Base-by-base conservation (phyloP, 106 monocot genomes). In the Acorus calamus region DNA sequence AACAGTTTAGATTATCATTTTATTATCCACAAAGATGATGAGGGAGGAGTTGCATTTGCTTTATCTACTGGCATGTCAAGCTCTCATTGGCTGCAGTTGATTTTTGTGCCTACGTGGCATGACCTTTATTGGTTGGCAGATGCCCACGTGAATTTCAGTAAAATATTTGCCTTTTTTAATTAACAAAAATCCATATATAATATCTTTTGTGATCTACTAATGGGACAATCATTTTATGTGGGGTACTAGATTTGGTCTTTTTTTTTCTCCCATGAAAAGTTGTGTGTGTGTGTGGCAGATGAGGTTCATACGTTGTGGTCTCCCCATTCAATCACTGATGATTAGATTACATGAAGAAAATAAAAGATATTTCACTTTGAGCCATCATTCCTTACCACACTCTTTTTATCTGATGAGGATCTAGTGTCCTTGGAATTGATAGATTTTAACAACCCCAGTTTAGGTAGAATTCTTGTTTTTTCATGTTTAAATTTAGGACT, bases 221-320 rank as follows among this genome's bases (percentile, higher is more conserved):
- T 69, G 11, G 9, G 59, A 47, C 43, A 28, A 56, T 4, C 6
- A 28, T 28, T 28, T 28, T 28, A 28, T 28, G 28, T 28, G 28
- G 28, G 28, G 28, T 28, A 28, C 3, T 52, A 49, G 56, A 65
- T 55, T 74, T 69, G 49, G 52, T 51, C 28, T 47, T 67, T 56
- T n/a, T 28, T 28, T 28, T 28, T 28, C 28, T 28, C 28, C 28
- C 28, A 28, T 28, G 28, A 28, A 28, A 28, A 28, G 28, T 28
- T 44, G 52, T 53, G 42, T n/a, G n/a, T n/a, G n/a, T n/a, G n/a
- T 77, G 77, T 71, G 81, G 77, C 14, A 49, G 47, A 42, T 62
- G 62, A 57, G 49, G 47, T 61, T 55, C 69, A 42, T 69, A 81
- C 81, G 81, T 81, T 73, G 76, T 59, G 64, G 50, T 44, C 44